phyloP scores from a whole-genome alignment of 495 filamentous ascomycete species.

The Penicillium manginii region DNA sequence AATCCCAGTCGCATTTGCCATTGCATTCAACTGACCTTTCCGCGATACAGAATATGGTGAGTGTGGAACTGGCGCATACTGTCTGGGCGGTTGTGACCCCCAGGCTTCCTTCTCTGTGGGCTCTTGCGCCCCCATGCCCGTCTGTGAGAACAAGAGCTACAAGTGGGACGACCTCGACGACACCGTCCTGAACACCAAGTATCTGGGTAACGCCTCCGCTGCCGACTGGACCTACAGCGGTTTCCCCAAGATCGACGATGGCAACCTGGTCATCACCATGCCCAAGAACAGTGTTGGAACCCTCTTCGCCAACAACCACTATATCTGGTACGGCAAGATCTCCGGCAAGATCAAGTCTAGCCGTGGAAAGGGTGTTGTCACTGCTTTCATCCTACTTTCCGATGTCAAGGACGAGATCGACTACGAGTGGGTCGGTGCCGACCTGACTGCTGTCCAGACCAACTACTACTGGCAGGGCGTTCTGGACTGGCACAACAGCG shows the following conservation, averaged over 20 bases:
- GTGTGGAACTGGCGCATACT: slow-evolving; percentile 93
- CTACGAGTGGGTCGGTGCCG: slow-evolving; percentile 88
- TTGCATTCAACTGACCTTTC: background rate
- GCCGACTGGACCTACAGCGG: slow-evolving; percentile 91
- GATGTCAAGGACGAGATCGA: slow-evolving; percentile 99
- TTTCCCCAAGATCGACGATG: slow-evolving; percentile 61
- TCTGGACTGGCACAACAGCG: slow-evolving; percentile 74
- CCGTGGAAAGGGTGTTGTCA: slow-evolving; percentile 84
- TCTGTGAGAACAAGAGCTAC: slow-evolving; percentile 76
- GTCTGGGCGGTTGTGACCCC: slow-evolving; percentile 93
- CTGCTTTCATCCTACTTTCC: slow-evolving; percentile 90
- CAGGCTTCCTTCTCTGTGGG: slow-evolving; percentile 77
- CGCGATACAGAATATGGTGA: slow-evolving; percentile 79
- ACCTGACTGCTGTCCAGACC: slow-evolving; percentile 78
- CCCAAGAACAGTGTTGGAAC: slow-evolving; percentile 78
- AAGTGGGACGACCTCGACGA: slow-evolving; percentile 67
- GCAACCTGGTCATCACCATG: slow-evolving; percentile 82
- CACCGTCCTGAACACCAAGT: slow-evolving; percentile 70
- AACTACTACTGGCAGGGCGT: slow-evolving; percentile 98
- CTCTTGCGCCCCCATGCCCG: slow-evolving; percentile 83
- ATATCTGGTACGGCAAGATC: slow-evolving; percentile 97
- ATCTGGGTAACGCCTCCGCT: slow-evolving; percentile 78
- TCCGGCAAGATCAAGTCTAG: slow-evolving; percentile 85
- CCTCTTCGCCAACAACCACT: slow-evolving; percentile 83
- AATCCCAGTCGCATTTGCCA: background rate